These are phyloP conservation scores for Neofusicoccum ribis DNA, from an alignment of 2,329 filamentous ascomycete species.

Conservation along the genomic window DNA sequence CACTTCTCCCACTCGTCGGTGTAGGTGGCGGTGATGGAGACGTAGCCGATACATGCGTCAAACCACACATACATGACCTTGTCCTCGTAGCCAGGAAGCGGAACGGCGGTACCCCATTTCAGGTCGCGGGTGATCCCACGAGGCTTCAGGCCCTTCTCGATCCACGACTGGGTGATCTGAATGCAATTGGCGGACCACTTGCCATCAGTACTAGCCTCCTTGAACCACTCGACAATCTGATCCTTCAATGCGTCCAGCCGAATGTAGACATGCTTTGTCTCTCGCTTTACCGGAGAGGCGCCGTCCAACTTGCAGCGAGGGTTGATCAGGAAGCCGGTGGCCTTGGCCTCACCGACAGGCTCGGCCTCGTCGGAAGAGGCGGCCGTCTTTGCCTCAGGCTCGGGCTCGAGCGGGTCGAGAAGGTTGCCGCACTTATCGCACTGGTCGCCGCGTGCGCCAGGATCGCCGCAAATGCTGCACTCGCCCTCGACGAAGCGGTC, in stretches of 20 bases:
- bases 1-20: constrained; percentile 88
- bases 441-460: constrained; percentile 55
- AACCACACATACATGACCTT: constrained; percentile 95
- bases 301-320: constrained; percentile 91
- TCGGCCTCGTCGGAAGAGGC: constrained; percentile 3
- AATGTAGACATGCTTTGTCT: constrained; percentile 92
- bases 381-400: constrained; percentile 16
- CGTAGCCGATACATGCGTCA: constrained; percentile 89
- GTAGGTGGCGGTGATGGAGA: constrained; percentile 91
- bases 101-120: constrained; percentile 77
- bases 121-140: constrained; percentile 90
- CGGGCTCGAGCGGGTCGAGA: constrained; percentile 49
- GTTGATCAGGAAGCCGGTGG: constrained; percentile 33
- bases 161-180: constrained; percentile 76
- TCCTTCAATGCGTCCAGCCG: constrained; percentile 79
- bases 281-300: constrained; percentile 72
- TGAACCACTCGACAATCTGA: constrained; percentile 75
- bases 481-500: constrained; percentile 76
- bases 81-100: constrained; percentile 62
- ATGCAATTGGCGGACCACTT: constrained; percentile 74
- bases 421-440: constrained; percentile 54
- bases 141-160: constrained; percentile 79
- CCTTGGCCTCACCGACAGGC: constrained; percentile 17
- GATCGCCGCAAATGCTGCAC: constrained; percentile 67
- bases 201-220: constrained; percentile 70